phyloP scores from a whole-genome alignment of 495 filamentous ascomycete species.

The Tuber aestivum region DNA sequence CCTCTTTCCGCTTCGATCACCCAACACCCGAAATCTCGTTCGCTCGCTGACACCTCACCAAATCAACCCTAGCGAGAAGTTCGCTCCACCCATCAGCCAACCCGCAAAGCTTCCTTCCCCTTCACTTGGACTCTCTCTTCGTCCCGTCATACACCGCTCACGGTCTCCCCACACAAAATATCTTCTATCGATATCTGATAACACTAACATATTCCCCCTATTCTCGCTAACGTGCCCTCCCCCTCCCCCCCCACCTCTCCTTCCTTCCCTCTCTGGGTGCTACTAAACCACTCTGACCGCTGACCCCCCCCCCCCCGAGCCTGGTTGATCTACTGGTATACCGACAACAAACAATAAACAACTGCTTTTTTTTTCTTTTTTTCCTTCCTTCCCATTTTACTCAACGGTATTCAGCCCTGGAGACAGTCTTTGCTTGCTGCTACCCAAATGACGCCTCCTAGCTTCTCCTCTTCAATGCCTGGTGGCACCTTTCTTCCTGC shows the following conservation, averaged over 20 bases:
- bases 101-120: not conserved
- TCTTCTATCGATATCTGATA: conserved; percentile 3
- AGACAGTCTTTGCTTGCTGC: not conserved
- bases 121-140: not conserved
- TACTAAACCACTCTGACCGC: not conserved
- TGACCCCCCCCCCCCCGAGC: not conserved
- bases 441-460: conserved; percentile 10
- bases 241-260: not conserved
- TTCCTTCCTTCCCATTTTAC: not conserved
- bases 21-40: not conserved
- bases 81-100: not conserved
- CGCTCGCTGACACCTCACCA: conserved; percentile 3
- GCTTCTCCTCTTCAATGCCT: conserved; percentile 15
- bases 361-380: not conserved
- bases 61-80: not conserved
- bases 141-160: not conserved
- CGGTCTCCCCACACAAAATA: not conserved
- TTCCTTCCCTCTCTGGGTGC: not conserved
- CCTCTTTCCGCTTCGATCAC: not conserved
- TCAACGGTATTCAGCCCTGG: not conserved
- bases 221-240: not conserved
- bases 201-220: not conserved
- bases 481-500: conserved; percentile 29
- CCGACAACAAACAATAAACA: not conserved
- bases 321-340: not conserved